A percentile compares a stretch with the other conserved stretches of the same genome.
phyloP scores from a whole-genome alignment of 2,329 filamentous ascomycete genomes.

The Pyrenochaeta sp. region DNA sequence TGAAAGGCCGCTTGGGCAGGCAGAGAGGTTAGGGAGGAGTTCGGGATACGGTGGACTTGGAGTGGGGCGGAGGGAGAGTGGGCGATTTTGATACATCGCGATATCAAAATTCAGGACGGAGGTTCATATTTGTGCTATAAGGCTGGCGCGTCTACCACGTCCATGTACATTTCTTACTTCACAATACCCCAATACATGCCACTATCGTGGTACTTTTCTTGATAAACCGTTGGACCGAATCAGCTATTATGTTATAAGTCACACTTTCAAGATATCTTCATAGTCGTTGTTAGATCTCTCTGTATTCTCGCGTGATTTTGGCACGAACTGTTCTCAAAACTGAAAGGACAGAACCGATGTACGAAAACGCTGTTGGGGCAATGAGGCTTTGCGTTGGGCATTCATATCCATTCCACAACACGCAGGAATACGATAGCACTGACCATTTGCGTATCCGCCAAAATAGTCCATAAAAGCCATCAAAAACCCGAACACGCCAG shows the following conservation, averaged over 20 bases:
- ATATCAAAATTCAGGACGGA: neutral
- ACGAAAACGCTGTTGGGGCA: no score
- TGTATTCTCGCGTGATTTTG: no score
- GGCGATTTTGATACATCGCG: conserved; percentile 20
- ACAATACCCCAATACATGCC: conserved; percentile 7
- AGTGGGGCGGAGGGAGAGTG: conserved; percentile 39
- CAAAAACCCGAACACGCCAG: no score
- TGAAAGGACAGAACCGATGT: no score
- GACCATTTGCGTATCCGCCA: no score
- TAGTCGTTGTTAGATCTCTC: no score
- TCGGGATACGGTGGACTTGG: conserved; percentile 36
- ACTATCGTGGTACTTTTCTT: conserved; percentile 1
- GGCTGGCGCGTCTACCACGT: neutral
- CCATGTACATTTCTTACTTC: conserved; percentile 5
- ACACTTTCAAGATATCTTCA: no score
- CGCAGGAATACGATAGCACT: no score
- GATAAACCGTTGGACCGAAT: neutral
- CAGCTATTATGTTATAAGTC: neutral
- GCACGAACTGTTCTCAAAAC: no score
- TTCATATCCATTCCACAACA: no score
- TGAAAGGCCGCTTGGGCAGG: conserved; percentile 21
- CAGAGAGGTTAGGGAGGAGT: conserved; percentile 28
- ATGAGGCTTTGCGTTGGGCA: no score
- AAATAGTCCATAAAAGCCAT: no score
- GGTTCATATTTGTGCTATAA: neutral